Evolutionary conservation across 2,329 filamentous ascomycete species (phyloP).

Genomic region (Aspergillus texensis): DNA sequence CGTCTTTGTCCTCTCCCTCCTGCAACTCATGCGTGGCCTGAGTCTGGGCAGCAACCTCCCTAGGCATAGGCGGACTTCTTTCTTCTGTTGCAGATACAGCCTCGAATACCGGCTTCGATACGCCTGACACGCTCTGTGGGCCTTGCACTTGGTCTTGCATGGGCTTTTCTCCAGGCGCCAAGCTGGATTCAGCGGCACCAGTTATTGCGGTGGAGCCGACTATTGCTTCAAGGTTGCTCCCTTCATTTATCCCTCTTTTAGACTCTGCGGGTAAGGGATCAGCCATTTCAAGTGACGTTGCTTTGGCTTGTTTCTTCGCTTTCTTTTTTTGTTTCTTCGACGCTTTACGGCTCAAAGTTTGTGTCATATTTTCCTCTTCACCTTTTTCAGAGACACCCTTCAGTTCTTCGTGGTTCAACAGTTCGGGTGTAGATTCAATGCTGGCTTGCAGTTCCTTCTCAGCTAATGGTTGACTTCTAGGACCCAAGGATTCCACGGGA

Average conservation of each 20-base stretch:
- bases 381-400: background rate
- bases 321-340: slow-evolving; percentile 9
- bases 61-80: background rate
- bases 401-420: background rate
- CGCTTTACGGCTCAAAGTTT: slow-evolving; percentile 3
- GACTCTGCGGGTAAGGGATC: background rate
- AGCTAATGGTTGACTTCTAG: background rate
- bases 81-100: background rate
- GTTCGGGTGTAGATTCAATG: background rate
- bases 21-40: background rate
- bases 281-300: slow-evolving; percentile 7
- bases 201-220: background rate
- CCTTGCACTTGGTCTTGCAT: background rate
- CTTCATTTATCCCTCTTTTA: background rate
- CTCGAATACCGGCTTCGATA: slow-evolving; percentile 12
- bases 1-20: background rate
- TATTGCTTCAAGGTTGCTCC: background rate
- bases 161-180: background rate
- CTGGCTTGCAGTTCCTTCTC: slow-evolving; percentile 5
- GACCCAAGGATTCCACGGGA: background rate
- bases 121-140: background rate
- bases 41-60: background rate
- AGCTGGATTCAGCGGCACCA: background rate
- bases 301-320: slow-evolving; percentile 11
- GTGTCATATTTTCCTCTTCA: background rate